Conservation (phyloP, 192 early-diverging fungal genomes). For the Funneliformis mosseae region DNA sequence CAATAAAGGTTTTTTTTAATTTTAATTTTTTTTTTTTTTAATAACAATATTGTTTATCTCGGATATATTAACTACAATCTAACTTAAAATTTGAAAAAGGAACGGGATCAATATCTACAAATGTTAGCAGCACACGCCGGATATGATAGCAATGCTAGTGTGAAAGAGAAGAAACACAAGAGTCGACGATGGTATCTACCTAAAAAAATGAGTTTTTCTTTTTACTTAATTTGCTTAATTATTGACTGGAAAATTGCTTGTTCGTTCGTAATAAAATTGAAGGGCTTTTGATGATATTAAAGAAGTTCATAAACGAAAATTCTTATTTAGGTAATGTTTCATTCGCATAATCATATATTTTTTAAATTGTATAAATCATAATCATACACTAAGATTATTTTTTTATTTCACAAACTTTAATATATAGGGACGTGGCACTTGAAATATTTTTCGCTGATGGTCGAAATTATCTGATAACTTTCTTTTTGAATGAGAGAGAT, state of each 20-base stretch:
- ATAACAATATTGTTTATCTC: neutral
- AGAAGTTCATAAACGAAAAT: conserved; percentile 66
- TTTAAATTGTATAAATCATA: neutral
- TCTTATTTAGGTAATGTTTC: conserved; percentile 51
- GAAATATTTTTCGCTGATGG: conserved; percentile 83
- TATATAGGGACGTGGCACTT: conserved; percentile 66
- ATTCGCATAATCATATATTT: neutral
- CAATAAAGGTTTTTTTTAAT: conserved; percentile 43
- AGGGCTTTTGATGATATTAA: conserved; percentile 62
- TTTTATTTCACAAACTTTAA: no score
- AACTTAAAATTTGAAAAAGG: conserved; percentile 29
- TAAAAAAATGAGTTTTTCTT: neutral
- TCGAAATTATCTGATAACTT: conserved; percentile 73
- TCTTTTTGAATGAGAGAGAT: conserved; percentile 66
- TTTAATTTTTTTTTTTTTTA: no score
- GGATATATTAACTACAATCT: neutral
- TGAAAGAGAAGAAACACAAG: conserved; percentile 28
- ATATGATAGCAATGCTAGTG: conserved; percentile 31
- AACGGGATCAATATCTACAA: conserved; percentile 61
- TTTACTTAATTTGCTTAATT: neutral
- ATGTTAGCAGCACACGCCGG: conserved; percentile 56
- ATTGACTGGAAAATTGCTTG: neutral
- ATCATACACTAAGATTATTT: neutral
- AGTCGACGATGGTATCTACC: conserved; percentile 28
- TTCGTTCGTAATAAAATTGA: no score